Evolutionary conservation across 164 flowering plant species (phyloP).

Genomic region (Chimonanthus salicifolius): DNA sequence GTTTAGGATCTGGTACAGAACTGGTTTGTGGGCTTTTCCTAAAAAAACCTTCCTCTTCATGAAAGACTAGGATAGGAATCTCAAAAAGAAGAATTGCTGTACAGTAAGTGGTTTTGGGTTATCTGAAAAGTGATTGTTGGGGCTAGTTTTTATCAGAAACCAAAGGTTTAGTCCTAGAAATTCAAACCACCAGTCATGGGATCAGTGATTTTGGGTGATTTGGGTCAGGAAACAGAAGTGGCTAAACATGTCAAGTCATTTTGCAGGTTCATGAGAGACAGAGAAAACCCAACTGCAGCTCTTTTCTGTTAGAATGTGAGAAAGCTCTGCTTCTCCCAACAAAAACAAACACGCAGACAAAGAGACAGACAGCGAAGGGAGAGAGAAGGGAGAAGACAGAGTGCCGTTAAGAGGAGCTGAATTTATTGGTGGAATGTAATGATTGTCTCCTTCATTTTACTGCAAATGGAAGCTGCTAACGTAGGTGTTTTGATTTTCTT

Average conservation of each 20-base stretch:
- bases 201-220: background rate
- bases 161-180: no score
- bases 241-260: slow-evolving; percentile 27
- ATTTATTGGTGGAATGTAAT: slow-evolving; percentile 35
- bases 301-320: slow-evolving; percentile 24
- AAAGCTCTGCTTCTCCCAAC: slow-evolving; percentile 1
- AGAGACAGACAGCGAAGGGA: background rate
- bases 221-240: background rate
- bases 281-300: slow-evolving; percentile 15
- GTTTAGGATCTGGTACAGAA: background rate
- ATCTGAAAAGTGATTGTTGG: background rate
- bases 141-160: no score
- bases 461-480: background rate
- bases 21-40: background rate
- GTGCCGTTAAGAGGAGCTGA: slow-evolving; percentile 15
- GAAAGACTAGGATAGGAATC: no score
- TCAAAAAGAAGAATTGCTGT: background rate
- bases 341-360: no score
- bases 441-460: slow-evolving; percentile 18
- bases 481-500: background rate
- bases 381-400: slow-evolving; percentile 17
- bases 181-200: no score
- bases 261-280: slow-evolving; percentile 17
- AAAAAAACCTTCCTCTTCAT: background rate
- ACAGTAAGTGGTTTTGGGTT: background rate